Conservation (phyloP, 495 filamentous ascomycete genomes). For the Penicillium flavigenum region DNA sequence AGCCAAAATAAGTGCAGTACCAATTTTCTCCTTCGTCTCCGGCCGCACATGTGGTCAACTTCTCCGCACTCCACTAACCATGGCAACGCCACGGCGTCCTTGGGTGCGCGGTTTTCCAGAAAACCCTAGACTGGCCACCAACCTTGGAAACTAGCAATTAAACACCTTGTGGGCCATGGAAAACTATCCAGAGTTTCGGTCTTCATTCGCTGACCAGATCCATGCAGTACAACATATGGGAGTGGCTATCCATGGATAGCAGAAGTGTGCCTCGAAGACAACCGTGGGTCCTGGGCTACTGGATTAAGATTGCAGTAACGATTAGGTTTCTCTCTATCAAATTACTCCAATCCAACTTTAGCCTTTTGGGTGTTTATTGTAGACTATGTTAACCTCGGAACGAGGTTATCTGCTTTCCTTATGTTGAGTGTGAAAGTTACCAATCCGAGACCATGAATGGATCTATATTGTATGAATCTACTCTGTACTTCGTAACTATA, state of each 20-base stretch:
- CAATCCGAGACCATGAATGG: neutral
- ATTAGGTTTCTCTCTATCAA: conserved; percentile 9
- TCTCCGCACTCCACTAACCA: conserved; percentile 27
- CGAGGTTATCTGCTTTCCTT: neutral
- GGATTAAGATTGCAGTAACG: conserved; percentile 5
- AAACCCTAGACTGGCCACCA: neutral
- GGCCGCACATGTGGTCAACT: neutral
- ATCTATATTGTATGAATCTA: neutral
- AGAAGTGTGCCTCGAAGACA: conserved; percentile 14
- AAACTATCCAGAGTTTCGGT: neutral
- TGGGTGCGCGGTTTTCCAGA: conserved; percentile 21
- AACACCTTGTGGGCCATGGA: neutral
- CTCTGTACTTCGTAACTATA: neutral
- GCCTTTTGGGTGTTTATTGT: neutral
- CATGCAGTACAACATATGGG: conserved; percentile 13
- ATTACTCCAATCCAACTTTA: conserved; percentile 1
- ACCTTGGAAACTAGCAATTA: neutral
- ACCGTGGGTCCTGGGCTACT: conserved; percentile 23
- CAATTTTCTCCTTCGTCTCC: neutral
- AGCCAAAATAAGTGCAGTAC: neutral
- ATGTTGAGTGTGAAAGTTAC: neutral
- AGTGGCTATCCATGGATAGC: conserved; percentile 20
- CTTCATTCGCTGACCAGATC: neutral
- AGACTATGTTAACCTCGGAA: neutral
- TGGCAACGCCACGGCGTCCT: conserved; percentile 13